Conservation (phyloP, 768 basidiomycete species). For the Russula brevipes region DNA sequence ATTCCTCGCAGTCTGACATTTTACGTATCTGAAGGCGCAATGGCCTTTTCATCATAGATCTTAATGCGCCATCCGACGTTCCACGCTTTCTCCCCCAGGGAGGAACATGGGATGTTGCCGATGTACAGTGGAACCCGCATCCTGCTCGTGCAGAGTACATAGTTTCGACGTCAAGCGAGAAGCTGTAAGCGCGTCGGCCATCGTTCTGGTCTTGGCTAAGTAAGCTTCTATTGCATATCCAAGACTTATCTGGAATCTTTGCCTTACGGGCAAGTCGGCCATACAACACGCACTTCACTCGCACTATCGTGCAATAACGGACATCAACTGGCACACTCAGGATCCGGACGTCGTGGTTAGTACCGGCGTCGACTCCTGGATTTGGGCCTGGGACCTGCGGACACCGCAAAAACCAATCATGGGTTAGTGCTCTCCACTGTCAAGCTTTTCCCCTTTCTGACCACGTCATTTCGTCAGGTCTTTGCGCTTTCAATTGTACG, state of each 20-base stretch:
- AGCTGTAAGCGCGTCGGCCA: constrained; percentile 49
- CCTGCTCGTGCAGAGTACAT: constrained; percentile 70
- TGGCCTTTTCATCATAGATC: constrained; percentile 92
- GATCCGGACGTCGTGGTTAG: constrained; percentile 85
- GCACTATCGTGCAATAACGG: constrained; percentile 93
- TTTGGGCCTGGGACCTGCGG: constrained; percentile 91
- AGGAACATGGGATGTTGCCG: constrained; percentile 93
- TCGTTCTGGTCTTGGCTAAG: not conserved
- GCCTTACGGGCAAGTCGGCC: constrained; percentile 63
- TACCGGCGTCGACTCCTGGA: constrained; percentile 89
- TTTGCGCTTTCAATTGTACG: constrained; percentile 54
- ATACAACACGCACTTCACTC: constrained; percentile 82
- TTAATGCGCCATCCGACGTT: constrained; percentile 78
- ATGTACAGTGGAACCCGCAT: constrained; percentile 92
- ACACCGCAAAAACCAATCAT: constrained; percentile 54
- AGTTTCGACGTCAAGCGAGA: constrained; percentile 84
- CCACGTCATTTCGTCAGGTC: constrained; percentile 33
- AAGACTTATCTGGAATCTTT: constrained; percentile 93
- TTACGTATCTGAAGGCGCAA: constrained; percentile 48
- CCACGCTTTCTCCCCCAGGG: constrained; percentile 95
- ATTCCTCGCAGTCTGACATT: not conserved
- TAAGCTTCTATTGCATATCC: constrained; percentile 1
- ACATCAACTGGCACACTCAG: constrained; percentile 93
- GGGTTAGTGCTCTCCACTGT: constrained; percentile 35
- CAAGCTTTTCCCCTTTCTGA: not conserved